Evolutionary conservation across 75 land plant genomes (phyloP).

Genomic region (Cryptomeria japonica): DNA sequence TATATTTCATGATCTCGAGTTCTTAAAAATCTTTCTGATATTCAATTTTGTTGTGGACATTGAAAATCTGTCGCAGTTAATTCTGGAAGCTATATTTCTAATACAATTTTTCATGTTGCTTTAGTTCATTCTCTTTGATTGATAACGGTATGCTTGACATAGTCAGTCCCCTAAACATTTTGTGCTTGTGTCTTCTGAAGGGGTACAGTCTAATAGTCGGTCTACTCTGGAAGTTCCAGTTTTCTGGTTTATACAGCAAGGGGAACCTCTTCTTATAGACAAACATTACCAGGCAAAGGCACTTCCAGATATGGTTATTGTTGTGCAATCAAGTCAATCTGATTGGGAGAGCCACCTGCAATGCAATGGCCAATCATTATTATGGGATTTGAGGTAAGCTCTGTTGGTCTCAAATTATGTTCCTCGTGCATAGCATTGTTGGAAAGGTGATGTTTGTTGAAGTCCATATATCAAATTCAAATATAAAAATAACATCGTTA

Average conservation of each 20-base stretch:
- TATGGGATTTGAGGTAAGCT: slow-evolving; percentile 83
- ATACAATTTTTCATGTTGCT: not conserved
- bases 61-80: not conserved
- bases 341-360: slow-evolving; percentile 97
- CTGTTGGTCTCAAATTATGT: not conserved
- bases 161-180: not conserved
- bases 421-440: not conserved
- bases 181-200: slow-evolving; percentile 23
- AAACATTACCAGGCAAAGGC: slow-evolving; percentile 95
- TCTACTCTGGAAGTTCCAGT: slow-evolving; percentile 90
- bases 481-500: not conserved
- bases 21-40: not conserved
- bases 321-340: slow-evolving; percentile 75
- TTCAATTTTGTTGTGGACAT: not conserved
- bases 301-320: slow-evolving; percentile 94
- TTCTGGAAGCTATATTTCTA: not conserved
- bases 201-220: slow-evolving; percentile 52
- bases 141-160: not conserved
- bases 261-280: slow-evolving; percentile 84
- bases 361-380: slow-evolving; percentile 82
- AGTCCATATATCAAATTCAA: slow-evolving; percentile 1
- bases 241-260: slow-evolving; percentile 88
- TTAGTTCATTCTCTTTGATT: not conserved
- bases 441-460: not conserved
- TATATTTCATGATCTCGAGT: not conserved